Percentiles rank a stretch among this genome's conserved stretches.
Conservation (phyloP, 805 yeast species). For the Saccharomycopsis sp. region DNA sequence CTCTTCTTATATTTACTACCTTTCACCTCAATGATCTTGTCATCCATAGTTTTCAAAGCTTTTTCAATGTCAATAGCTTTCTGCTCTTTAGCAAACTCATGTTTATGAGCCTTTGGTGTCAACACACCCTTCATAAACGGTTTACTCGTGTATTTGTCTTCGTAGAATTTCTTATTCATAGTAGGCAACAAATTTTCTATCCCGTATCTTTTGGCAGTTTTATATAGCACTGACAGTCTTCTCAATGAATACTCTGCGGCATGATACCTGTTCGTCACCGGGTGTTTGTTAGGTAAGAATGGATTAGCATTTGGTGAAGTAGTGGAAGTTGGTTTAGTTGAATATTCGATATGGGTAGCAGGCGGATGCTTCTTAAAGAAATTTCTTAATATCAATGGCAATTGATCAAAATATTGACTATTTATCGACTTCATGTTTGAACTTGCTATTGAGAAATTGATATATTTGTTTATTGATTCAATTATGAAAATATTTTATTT, state of each 20-base stretch:
- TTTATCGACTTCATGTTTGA: slow-evolving; percentile 28
- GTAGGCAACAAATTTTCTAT: slow-evolving; percentile 70
- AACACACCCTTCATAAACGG: slow-evolving; percentile 69
- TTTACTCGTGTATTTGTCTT: slow-evolving; percentile 66
- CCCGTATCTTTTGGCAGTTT: slow-evolving; percentile 78
- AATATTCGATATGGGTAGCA: slow-evolving; percentile 69
- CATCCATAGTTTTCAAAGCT: slow-evolving; percentile 64
- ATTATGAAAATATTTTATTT: background rate
- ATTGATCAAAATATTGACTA: slow-evolving; percentile 39
- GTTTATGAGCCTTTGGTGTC: slow-evolving; percentile 71
- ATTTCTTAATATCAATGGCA: slow-evolving; percentile 62
- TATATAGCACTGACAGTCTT: slow-evolving; percentile 76
- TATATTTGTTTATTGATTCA: background rate
- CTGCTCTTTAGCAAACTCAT: slow-evolving; percentile 60
- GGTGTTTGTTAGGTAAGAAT: slow-evolving; percentile 77
- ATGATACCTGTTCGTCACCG: slow-evolving; percentile 71
- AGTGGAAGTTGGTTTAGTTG: slow-evolving; percentile 56
- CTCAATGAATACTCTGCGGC: slow-evolving; percentile 73
- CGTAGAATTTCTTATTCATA: slow-evolving; percentile 63
- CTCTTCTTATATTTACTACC: slow-evolving; percentile 43
- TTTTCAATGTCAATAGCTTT: slow-evolving; percentile 55
- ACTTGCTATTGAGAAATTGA: too few species aligned
- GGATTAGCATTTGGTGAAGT: slow-evolving; percentile 75
- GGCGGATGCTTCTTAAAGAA: slow-evolving; percentile 74
- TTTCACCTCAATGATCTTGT: slow-evolving; percentile 57